These are phyloP conservation scores for Camelina hispida DNA, from an alignment of 345 rosid species.

Conservation along the genomic window DNA sequence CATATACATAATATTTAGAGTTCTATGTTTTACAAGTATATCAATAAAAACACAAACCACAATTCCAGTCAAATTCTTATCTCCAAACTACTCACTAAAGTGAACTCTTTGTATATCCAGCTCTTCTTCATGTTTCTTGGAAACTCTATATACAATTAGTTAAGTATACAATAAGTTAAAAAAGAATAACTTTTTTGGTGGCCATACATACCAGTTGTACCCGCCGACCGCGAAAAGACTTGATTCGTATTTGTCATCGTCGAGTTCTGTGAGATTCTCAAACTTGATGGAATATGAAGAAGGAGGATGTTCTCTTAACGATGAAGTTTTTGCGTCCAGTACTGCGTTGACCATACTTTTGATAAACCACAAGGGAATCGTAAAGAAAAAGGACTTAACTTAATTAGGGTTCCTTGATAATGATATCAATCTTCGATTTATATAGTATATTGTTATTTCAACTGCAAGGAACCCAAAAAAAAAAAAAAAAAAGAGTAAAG, in stretches of 20 bases:
- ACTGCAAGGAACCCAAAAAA: no score
- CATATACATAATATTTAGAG: no score
- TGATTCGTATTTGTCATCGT: not conserved
- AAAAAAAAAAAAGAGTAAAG: no score
- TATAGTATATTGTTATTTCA: no score
- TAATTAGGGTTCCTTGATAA: not conserved
- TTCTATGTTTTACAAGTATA: no score
- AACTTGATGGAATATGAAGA: not conserved
- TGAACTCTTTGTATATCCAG: no score
- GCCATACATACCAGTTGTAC: not conserved
- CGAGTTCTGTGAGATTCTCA: not conserved
- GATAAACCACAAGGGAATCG: not conserved
- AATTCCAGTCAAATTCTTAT: no score
- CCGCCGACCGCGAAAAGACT: not conserved
- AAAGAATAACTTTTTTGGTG: not conserved
- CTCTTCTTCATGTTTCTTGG: no score
- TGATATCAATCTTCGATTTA: no score
- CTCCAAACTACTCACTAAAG: no score
- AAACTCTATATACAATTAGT: no score
- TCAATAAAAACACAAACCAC: no score
- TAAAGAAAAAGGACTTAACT: not conserved
- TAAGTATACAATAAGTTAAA: not conserved
- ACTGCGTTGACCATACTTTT: not conserved
- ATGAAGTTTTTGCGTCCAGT: not conserved
- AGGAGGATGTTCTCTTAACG: conserved; percentile 3